Percentiles rank a stretch among this genome's conserved stretches.
These are phyloP conservation scores for Colletotrichum spinosum DNA, from an alignment of 2,329 filamentous ascomycete species.

Conservation along the genomic window DNA sequence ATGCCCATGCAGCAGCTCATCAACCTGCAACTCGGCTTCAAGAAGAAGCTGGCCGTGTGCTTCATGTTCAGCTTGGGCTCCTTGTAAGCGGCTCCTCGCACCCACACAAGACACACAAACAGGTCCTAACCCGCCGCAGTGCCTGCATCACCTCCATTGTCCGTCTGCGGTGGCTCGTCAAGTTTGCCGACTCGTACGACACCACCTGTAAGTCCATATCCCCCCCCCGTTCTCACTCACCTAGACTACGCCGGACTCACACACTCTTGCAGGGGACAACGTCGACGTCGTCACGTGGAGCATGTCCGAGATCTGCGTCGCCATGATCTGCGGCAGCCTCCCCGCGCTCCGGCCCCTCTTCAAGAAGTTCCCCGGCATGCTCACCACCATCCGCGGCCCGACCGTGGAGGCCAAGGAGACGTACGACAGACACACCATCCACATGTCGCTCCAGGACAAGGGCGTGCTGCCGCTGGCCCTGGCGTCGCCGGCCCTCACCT, in stretches of 20 bases:
- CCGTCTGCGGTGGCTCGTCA: constrained; percentile 32
- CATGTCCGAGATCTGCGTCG: constrained; percentile 46
- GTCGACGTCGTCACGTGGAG: constrained; percentile 48
- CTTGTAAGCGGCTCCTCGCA: constrained; percentile 27
- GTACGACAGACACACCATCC: constrained; percentile 8
- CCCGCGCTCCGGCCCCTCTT: constrained; percentile 54
- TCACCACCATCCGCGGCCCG: constrained; percentile 23
- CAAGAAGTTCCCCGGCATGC: constrained; percentile 24
- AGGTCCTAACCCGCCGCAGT: constrained; percentile 13
- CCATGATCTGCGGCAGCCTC: constrained; percentile 56
- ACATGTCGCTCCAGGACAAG: constrained; percentile 9
- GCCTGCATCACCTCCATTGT: constrained; percentile 38
- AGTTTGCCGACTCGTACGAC: constrained; percentile 22
- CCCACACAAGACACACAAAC: too few relatives aligned
- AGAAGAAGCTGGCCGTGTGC: constrained; percentile 35
- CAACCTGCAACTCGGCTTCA: constrained; percentile 21
- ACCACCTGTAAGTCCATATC: constrained; percentile 24
- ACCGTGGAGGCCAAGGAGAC: constrained; percentile 16
- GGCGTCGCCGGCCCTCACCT: not conserved
- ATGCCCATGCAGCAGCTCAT: constrained; percentile 36
- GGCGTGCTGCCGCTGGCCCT: not conserved
- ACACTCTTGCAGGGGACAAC: constrained; percentile 39
- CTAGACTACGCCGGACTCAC: not conserved
- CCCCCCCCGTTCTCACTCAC: not conserved
- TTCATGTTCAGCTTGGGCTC: constrained; percentile 38